Base-by-base conservation (phyloP, 164 flowering plant species). In the Akebia trifoliata region DNA sequence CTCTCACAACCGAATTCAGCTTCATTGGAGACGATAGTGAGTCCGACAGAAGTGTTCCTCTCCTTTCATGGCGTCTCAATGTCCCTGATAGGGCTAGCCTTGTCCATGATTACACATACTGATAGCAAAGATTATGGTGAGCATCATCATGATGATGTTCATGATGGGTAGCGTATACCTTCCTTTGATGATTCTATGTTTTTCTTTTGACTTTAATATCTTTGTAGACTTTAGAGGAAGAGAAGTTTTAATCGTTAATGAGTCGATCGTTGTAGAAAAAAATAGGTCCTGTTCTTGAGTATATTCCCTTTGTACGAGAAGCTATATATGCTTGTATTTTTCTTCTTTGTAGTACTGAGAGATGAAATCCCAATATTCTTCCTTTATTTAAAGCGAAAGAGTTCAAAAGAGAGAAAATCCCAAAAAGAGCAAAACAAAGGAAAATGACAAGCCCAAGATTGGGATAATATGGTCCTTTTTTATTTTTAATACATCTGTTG, bases 61-160 rank as follows among this genome's bases (percentile, higher is more conserved):
- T 77, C 77, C 77, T 84, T 26, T 78, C 91, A 4, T 91, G 96
- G 97, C 83, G 86, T 28, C 87, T 90, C 69, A 84, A 82, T 59
- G 86, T 87, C 54, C 70, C 89, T 0, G 96, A 87, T 56, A 68
- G 85, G 68, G 65, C 87, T 0, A 66, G 82, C 67, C 87, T 82
- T 28, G 80, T 85, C 40, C 90, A 84, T 53, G 87, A 83, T 72
- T 82, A 76, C 69, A 80, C 88, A 9, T 72, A 77, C 8, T 51
- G 58, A 46, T 36, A 15, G 54, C 50, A 47, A 25, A 2, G 54
- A 51, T 60, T 6, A 38, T 10, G 50, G 68, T 51, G 57, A 69
- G 68, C 57, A 62, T 28, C 68, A 52, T 68, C 57, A 68, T 62
- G 63, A 68, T 71, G 69, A 35, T 17, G 32, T 6, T 30, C 28